Evolutionary conservation across 2,329 filamentous ascomycete genomes (phyloP).

Genomic region (Boeremia lycopersici): DNA sequence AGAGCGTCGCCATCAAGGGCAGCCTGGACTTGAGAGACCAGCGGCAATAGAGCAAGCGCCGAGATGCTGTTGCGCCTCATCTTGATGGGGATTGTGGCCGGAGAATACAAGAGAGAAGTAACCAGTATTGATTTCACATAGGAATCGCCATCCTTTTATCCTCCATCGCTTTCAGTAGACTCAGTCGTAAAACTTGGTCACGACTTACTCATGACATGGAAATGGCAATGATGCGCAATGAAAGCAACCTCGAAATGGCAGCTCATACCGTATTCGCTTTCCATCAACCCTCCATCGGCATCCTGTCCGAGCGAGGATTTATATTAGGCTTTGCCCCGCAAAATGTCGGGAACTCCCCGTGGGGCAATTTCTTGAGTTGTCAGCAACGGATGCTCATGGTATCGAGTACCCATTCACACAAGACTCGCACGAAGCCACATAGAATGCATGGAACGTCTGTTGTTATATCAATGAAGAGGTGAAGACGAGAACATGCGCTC

Average conservation of each 20-base stretch:
- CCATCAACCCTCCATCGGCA: slow-evolving; percentile 1
- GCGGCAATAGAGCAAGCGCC: not conserved
- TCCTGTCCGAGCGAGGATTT: slow-evolving; percentile 12
- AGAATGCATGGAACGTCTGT: too few species aligned
- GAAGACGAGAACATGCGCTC: not conserved
- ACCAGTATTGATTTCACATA: not conserved
- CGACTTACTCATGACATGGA: not conserved
- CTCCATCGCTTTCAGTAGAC: not conserved
- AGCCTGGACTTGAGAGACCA: slow-evolving; percentile 9
- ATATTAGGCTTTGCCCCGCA: slow-evolving; percentile 17
- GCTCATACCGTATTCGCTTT: not conserved
- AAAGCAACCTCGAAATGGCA: slow-evolving; percentile 2
- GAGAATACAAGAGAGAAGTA: not conserved
- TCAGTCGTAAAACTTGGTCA: not conserved
- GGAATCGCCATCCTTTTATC: not conserved
- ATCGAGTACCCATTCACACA: not conserved
- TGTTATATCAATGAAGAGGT: not conserved
- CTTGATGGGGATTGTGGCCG: not conserved
- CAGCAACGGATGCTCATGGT: not conserved
- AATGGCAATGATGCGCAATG: slow-evolving; percentile 8
- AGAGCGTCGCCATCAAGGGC: slow-evolving; percentile 37
- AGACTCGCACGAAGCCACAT: not conserved
- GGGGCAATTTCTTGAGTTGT: not conserved
- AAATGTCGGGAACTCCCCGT: slow-evolving; percentile 5
- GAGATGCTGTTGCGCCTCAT: slow-evolving; percentile 4